These are phyloP conservation scores for Ilyonectria robusta DNA, from an alignment of 2,329 filamentous ascomycete genomes.

Conservation along the genomic window DNA sequence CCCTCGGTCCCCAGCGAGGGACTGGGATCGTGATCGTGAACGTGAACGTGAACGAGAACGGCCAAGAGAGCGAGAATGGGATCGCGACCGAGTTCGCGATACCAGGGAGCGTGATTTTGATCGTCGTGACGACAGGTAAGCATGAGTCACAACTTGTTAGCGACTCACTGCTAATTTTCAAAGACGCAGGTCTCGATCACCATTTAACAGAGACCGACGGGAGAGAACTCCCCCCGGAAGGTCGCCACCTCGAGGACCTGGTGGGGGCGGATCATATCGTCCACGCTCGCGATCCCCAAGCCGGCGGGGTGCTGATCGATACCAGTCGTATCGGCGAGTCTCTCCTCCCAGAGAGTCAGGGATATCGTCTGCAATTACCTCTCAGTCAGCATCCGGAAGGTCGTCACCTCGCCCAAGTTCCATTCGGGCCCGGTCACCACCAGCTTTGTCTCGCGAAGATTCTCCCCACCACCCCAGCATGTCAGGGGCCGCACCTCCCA, in stretches of 20 bases:
- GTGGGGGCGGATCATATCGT: constrained; percentile 62
- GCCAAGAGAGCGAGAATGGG: constrained; percentile 49
- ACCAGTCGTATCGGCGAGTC: constrained; percentile 61
- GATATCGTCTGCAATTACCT: constrained; percentile 65
- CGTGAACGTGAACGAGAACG: constrained; percentile 48
- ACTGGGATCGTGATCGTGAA: constrained; percentile 54
- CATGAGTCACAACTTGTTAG: neutral
- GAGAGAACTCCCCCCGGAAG: constrained; percentile 51
- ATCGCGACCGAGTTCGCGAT: constrained; percentile 50
- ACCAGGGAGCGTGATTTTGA: constrained; percentile 56
- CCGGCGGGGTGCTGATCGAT: constrained; percentile 62
- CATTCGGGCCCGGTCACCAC: constrained; percentile 64
- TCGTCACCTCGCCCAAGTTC: constrained; percentile 68
- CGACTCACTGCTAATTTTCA: constrained; percentile 37
- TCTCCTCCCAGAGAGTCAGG: constrained; percentile 65
- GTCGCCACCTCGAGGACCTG: constrained; percentile 46
- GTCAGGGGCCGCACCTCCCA: constrained; percentile 42
- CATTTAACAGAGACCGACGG: constrained; percentile 63
- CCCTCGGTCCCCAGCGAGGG: constrained; percentile 55
- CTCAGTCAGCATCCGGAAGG: constrained; percentile 65
- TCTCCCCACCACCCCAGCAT: constrained; percentile 50
- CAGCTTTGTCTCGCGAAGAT: constrained; percentile 57
- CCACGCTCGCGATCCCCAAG: constrained; percentile 67
- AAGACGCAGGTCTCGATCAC: constrained; percentile 70
- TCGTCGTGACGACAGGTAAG: constrained; percentile 60